Percentiles rank a stretch among this genome's conserved stretches.
Conservation (phyloP, 2,329 filamentous ascomycete genomes). For the Hypoxylon rubiginosum region DNA sequence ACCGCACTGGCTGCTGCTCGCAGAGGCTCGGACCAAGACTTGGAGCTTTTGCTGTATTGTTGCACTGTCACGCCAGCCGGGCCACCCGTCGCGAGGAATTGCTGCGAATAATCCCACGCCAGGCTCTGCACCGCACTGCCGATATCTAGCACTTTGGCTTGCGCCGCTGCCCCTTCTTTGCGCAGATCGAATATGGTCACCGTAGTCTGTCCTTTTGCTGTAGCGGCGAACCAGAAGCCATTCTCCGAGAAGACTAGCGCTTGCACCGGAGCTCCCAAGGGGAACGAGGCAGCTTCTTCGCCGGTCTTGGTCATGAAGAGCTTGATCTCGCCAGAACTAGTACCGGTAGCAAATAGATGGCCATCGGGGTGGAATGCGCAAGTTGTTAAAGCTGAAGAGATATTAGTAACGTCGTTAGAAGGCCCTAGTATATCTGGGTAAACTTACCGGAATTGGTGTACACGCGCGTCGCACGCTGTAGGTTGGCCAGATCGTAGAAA, state of each 20-base stretch:
- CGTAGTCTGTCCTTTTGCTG: constrained; percentile 79
- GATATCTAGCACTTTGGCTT: constrained; percentile 87
- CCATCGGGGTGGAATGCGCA: constrained; percentile 96
- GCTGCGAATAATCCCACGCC: constrained; percentile 94
- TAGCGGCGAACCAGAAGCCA: constrained; percentile 93
- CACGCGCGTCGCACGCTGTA: constrained; percentile 80
- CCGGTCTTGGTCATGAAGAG: constrained; percentile 89
- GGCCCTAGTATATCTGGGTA: background rate
- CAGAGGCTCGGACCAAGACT: constrained; percentile 90
- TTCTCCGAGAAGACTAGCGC: constrained; percentile 93
- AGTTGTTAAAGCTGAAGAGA: constrained; percentile 73
- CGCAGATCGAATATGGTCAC: constrained; percentile 93
- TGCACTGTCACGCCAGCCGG: constrained; percentile 86
- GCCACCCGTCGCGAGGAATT: constrained; percentile 88
- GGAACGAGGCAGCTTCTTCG: constrained; percentile 81
- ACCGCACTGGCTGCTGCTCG: constrained; percentile 80
- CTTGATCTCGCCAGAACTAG: constrained; percentile 83
- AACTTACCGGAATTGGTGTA: constrained; percentile 83
- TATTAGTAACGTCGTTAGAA: constrained; percentile 28
- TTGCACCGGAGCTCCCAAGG: constrained; percentile 76
- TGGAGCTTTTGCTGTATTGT: constrained; percentile 88
- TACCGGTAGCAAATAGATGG: constrained; percentile 90
- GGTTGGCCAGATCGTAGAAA: constrained; percentile 82
- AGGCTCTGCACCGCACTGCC: constrained; percentile 82
- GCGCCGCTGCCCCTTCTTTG: constrained; percentile 85